Conservation (phyloP, 495 filamentous ascomycete species). For the Aspergillus baeticus region DNA sequence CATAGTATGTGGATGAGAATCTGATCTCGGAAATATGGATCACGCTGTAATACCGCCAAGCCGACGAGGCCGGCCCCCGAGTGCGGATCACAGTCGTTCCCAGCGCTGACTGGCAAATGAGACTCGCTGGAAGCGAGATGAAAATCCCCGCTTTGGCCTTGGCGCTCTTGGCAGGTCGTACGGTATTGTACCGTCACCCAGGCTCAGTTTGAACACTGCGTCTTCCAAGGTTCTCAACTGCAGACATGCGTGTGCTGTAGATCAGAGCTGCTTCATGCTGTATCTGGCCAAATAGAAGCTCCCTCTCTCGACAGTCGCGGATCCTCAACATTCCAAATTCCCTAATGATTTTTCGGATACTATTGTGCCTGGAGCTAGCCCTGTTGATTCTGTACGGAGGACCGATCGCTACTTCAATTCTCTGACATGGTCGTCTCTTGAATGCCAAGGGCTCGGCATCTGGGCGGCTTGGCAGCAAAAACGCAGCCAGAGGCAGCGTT, state of each 20-base stretch:
- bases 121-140: not conserved
- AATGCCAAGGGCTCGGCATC: slow-evolving; percentile 47
- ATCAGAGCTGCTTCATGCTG: too few relatives aligned
- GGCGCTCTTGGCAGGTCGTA: slow-evolving; percentile 38
- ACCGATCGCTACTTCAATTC: not conserved
- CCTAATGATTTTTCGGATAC: too few relatives aligned
- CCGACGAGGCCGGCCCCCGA: slow-evolving; percentile 15
- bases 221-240: slow-evolving; percentile 15
- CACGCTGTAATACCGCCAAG: slow-evolving; percentile 21
- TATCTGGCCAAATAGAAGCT: too few relatives aligned
- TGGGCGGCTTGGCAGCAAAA: slow-evolving; percentile 44
- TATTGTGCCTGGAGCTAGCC: too few relatives aligned
- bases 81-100: slow-evolving; percentile 28
- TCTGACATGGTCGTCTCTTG: slow-evolving; percentile 7
- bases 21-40: slow-evolving; percentile 3
- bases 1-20: not conserved
- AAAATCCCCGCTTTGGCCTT: slow-evolving; percentile 29
- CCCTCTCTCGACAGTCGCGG: too few relatives aligned
- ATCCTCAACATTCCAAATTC: too few relatives aligned
- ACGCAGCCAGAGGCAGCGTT: slow-evolving; percentile 24
- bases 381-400: too few relatives aligned
- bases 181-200: slow-evolving; percentile 25
- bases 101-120: slow-evolving; percentile 21
- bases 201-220: not conserved
- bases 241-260: too few relatives aligned